Evolutionary conservation across 2,329 filamentous ascomycete species (phyloP).

Genomic region (Emergomyces orientalis): DNA sequence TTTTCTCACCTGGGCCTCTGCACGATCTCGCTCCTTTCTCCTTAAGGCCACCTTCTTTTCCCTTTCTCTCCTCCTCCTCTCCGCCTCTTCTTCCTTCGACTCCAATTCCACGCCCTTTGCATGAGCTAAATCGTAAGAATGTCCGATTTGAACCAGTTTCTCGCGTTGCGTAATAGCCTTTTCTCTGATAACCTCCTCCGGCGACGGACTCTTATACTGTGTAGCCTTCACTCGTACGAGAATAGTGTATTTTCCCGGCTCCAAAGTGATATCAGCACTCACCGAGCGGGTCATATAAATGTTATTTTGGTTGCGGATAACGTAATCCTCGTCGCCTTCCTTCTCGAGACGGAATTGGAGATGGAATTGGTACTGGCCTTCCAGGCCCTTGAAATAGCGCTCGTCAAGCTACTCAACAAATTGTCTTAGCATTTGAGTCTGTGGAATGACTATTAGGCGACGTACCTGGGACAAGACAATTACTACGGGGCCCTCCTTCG

Average conservation of each 20-base stretch:
- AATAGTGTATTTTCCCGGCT: constrained; percentile 65
- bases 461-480: constrained; percentile 48
- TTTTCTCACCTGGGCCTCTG: constrained; percentile 32
- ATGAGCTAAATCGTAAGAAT: constrained; percentile 40
- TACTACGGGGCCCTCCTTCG: constrained; percentile 45
- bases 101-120: constrained; percentile 34
- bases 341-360: constrained; percentile 52
- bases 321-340: constrained; percentile 51
- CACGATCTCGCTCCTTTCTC: constrained; percentile 31
- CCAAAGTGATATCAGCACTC: constrained; percentile 65
- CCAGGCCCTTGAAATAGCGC: constrained; percentile 50
- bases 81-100: constrained; percentile 28
- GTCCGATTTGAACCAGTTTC: constrained; percentile 52
- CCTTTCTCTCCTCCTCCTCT: constrained; percentile 27
- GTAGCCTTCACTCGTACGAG: constrained; percentile 64
- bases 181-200: constrained; percentile 59
- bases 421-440: constrained; percentile 14
- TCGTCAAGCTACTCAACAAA: constrained; percentile 41
- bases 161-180: constrained; percentile 56
- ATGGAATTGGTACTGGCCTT: constrained; percentile 49
- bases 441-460: background rate
- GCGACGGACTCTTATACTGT: constrained; percentile 43
- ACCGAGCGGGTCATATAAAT: constrained; percentile 63
- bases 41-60: constrained; percentile 26
- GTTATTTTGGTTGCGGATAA: constrained; percentile 47